Evolutionary conservation across 2,329 filamentous ascomycete species (phyloP), one percentile per base, ranked within the genome.

Genomic region (Stylonectria norvegica): DNA sequence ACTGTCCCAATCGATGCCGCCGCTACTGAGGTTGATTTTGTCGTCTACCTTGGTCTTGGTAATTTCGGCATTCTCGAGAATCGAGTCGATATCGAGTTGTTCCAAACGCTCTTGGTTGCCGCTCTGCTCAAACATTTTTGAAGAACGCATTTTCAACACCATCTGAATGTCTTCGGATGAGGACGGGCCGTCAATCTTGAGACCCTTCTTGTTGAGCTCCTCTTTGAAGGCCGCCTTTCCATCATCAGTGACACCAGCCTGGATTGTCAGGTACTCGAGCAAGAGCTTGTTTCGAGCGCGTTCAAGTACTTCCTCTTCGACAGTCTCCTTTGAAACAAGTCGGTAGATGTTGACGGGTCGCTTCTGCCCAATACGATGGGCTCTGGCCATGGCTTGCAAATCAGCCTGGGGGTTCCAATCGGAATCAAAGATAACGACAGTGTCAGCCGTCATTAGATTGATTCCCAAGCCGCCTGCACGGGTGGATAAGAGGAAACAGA

Each of bases 371-470:
- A 98, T 98, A 64, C 93, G 86, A 67, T 98, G 94, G 43, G 94
- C 94, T 66, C 93, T 85, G 43, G 93, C 93, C 93, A 98, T 98
- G 28, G 93, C 93, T 64, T 98, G 93, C 52, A 98, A 71, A 71
- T 98, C 94, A 5, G 93, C 93, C 63, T 98, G 93, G 14, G 93
- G 94, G 54, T 98, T 98, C 93, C 94, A 98, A 59, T 96, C 90
- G 0, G 93, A 97, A 63, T 98, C 94, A 57, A 97, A 98, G 31
- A 98, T 85, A 55, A 98, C 84, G 50, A 98, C 93, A 1, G 93
- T 98, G 59, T 98, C 94, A 6, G 93, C 93, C 17, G 93, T 97
- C 89, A 97, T 98, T 38, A 98, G 69, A 57, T 98, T 98, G 72
- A 98, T 98, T 47, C 93, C 93, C n/a, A 98, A 75, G 63, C 93